Evolutionary conservation across 1,284 basidiomycete species (phyloP), one percentile per base, ranked within the genome.

Genomic region (Naganishia liquefaciens): DNA sequence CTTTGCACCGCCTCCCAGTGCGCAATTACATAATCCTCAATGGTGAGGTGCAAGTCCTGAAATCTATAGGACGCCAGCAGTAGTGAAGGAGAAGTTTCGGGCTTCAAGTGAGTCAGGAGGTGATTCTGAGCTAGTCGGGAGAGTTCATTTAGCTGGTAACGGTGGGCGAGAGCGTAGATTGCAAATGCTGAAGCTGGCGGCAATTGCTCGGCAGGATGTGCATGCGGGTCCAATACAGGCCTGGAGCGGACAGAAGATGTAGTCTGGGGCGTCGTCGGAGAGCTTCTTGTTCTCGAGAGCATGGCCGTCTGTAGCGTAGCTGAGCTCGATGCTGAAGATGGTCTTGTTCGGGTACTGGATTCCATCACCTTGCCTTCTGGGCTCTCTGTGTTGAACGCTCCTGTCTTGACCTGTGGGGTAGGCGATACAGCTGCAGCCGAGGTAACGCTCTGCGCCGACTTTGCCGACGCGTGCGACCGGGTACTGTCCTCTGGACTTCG

Each of bases 151-250:
- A 92, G 85, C 10, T 81, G 80, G 75, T 92, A 93, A 43, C 89
- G 82, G 79, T 92, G 89, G 11, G 90, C 88, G 17, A 91, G 82
- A 71, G 88, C 86, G 78, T 90, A 93, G 70, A 92, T 84, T 0
- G 88, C 85, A 39, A 93, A 78, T 1, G 89, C 88, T 30, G 87
- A 88, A 21, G 87, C 87, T 23, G 88, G 84, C 2, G 80, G 77
- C 2, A 87, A 86, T 3, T 83, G 72, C 9, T 83, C 77, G 2
- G 86, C 85, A 1, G 89, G 90, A 72, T 92, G 90, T 1, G 81
- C 75, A 76, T 93, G 89, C 3, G 89, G 89, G 71, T 93, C 90
- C 4, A 69, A 9, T 37, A 5, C 50, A 28, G 46, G 46, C 28
- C 37, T 5, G 10, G 30, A 23, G 11, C 46, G 33, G 3, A 27